These are phyloP conservation scores for Yarrowia alimentaria DNA, from an alignment of 805 yeast species.

Conservation along the genomic window DNA sequence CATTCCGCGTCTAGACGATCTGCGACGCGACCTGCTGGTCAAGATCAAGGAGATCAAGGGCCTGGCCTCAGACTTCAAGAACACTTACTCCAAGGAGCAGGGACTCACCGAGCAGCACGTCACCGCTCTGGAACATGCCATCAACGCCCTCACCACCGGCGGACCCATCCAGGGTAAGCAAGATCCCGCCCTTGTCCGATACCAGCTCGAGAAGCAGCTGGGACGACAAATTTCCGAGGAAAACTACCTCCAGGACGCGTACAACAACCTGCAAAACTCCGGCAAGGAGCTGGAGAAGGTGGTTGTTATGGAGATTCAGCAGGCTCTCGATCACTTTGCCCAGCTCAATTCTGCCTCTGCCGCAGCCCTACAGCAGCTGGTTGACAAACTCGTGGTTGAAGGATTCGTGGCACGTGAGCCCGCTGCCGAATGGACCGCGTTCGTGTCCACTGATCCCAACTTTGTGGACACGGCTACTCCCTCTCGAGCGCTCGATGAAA, in stretches of 20 bases:
- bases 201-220: slow-evolving; percentile 71
- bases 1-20: slow-evolving; percentile 64
- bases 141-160: slow-evolving; percentile 38
- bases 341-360: slow-evolving; percentile 44
- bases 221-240: slow-evolving; percentile 78
- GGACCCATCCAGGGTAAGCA: slow-evolving; percentile 51
- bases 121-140: slow-evolving; percentile 52
- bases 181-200: slow-evolving; percentile 81
- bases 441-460: slow-evolving; percentile 66
- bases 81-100: slow-evolving; percentile 67
- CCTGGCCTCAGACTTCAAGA: slow-evolving; percentile 80
- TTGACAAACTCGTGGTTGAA: slow-evolving; percentile 67
- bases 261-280: slow-evolving; percentile 76
- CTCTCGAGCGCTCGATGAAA: slow-evolving; percentile 58
- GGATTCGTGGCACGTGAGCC: slow-evolving; percentile 78
- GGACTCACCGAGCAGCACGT: slow-evolving; percentile 60
- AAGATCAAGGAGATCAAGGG: slow-evolving; percentile 86
- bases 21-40: slow-evolving; percentile 71
- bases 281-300: slow-evolving; percentile 87
- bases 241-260: slow-evolving; percentile 84
- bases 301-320: slow-evolving; percentile 82
- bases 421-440: slow-evolving; percentile 84
- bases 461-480: slow-evolving; percentile 65
- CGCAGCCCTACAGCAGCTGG: slow-evolving; percentile 43
- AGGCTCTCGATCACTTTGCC: slow-evolving; percentile 70